phyloP scores from a whole-genome alignment of 2,329 filamentous ascomycete genomes.

The Talaromyces islandicus region DNA sequence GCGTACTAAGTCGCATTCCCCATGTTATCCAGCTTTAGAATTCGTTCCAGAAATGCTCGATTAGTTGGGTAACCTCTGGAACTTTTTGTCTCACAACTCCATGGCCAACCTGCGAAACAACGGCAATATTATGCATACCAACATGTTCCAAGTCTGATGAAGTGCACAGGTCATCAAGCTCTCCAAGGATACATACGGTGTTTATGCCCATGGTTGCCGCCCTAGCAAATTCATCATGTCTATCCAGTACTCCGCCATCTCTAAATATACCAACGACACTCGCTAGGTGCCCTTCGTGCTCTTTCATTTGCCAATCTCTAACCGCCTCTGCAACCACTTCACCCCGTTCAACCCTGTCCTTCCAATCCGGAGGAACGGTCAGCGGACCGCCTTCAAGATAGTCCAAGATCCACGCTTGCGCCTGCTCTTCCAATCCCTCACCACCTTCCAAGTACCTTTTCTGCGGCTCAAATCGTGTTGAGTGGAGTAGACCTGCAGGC shows the following conservation, averaged over 20 bases:
- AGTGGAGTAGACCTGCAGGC: not conserved
- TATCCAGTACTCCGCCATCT: constrained; percentile 41
- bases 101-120: constrained; percentile 36
- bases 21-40: constrained; percentile 19
- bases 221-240: constrained; percentile 25
- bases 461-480: not conserved
- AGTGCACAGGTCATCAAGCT: constrained; percentile 29
- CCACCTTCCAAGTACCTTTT: constrained; percentile 18
- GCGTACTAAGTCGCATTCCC: not conserved
- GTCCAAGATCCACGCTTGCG: constrained; percentile 31
- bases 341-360: constrained; percentile 33
- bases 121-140: constrained; percentile 30
- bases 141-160: constrained; percentile 24
- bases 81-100: constrained; percentile 33
- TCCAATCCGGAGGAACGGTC: constrained; percentile 41
- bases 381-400: constrained; percentile 41
- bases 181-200: constrained; percentile 30
- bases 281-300: constrained; percentile 42
- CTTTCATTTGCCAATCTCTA: constrained; percentile 42
- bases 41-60: constrained; percentile 21
- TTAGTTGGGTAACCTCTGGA: constrained; percentile 28
- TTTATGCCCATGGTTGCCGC: constrained; percentile 21
- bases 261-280: constrained; percentile 44
- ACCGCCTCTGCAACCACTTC: constrained; percentile 46
- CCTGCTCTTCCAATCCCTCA: constrained; percentile 17